phyloP scores from a whole-genome alignment of 176 grass and related monocot species.

The Oryza nivara region DNA sequence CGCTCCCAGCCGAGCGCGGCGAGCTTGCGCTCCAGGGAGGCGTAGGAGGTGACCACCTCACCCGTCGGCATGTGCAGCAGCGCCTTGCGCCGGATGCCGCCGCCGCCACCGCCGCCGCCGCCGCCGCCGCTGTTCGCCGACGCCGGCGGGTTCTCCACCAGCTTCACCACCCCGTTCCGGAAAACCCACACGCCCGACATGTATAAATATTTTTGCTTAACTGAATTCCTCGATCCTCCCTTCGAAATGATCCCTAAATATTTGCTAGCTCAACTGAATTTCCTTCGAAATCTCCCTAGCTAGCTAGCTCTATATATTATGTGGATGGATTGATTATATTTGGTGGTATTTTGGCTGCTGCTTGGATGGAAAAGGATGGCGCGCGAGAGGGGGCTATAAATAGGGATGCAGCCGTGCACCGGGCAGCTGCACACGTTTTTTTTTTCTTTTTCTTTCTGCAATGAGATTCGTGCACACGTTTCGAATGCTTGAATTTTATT shows the following conservation, averaged over 20 bases:
- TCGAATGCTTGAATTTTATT: not conserved
- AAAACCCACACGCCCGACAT: constrained; percentile 98
- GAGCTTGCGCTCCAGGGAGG: constrained; percentile 78
- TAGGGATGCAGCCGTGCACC: not conserved
- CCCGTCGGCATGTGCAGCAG: constrained; percentile 67
- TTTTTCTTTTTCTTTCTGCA: not conserved
- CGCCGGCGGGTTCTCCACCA: constrained; percentile 67
- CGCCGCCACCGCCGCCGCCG: not conserved
- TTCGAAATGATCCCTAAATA: too few relatives aligned
- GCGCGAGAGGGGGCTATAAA: constrained; percentile 25
- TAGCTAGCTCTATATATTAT: not conserved
- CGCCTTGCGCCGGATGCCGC: constrained; percentile 55
- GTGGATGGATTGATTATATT: not conserved
- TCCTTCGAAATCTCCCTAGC: not conserved
- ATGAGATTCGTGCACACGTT: not conserved
- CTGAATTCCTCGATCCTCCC: not conserved
- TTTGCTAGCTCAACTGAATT: not conserved
- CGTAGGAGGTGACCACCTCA: constrained; percentile 73
- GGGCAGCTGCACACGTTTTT: not conserved
- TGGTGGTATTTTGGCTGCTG: constrained; percentile 16
- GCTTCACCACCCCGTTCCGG: constrained; percentile 77
- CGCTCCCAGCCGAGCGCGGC: constrained; percentile 82
- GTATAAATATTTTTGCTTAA: not conserved
- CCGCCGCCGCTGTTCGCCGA: not conserved
- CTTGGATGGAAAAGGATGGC: constrained; percentile 20